A percentile compares a stretch with the other conserved stretches of the same genome.
Conservation (phyloP, 495 filamentous ascomycete species). For the Podospora comata region DNA sequence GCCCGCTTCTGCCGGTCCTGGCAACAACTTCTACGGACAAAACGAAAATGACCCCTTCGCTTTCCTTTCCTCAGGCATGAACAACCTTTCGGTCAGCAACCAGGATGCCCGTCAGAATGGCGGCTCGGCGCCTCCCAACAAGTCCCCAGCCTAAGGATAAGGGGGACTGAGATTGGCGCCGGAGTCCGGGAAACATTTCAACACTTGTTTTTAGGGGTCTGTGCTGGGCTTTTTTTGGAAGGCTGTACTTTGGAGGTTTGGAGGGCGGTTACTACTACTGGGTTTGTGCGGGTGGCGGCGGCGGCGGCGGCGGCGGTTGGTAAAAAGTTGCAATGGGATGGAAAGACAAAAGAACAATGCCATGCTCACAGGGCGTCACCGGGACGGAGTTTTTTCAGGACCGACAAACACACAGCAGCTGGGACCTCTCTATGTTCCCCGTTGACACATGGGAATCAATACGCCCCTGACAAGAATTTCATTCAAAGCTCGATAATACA, state of each 20-base stretch:
- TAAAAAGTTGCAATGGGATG: slow-evolving; percentile 37
- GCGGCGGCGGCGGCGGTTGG: slow-evolving; percentile 27
- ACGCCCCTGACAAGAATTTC: slow-evolving; percentile 19
- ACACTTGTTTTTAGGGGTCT: slow-evolving; percentile 33
- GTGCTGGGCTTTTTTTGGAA: slow-evolving; percentile 35
- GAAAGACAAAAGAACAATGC: slow-evolving; percentile 46
- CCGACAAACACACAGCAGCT: slow-evolving; percentile 34
- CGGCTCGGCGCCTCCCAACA: slow-evolving; percentile 56
- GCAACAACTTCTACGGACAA: slow-evolving; percentile 58
- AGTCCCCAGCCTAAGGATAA: slow-evolving; percentile 57
- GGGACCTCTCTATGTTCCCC: neutral
- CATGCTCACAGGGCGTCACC: slow-evolving; percentile 33
- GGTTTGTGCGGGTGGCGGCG: slow-evolving; percentile 20
- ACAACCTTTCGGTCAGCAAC: slow-evolving; percentile 76
- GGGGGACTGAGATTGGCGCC: slow-evolving; percentile 37
- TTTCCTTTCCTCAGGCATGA: slow-evolving; percentile 80
- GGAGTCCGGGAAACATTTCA: slow-evolving; percentile 28
- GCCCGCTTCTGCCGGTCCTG: slow-evolving; percentile 61
- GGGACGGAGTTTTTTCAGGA: slow-evolving; percentile 40
- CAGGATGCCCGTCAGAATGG: slow-evolving; percentile 82
- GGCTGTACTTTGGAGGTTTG: slow-evolving; percentile 15
- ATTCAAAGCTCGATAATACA: slow-evolving; percentile 13
- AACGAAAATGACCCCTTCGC: slow-evolving; percentile 78
- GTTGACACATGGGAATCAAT: slow-evolving; percentile 21
- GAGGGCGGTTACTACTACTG: slow-evolving; percentile 25